Percentiles rank a stretch among this genome's conserved stretches.
Evolutionary conservation across 345 rosid species (phyloP).

Genomic region (Eucalyptus melliodora): DNA sequence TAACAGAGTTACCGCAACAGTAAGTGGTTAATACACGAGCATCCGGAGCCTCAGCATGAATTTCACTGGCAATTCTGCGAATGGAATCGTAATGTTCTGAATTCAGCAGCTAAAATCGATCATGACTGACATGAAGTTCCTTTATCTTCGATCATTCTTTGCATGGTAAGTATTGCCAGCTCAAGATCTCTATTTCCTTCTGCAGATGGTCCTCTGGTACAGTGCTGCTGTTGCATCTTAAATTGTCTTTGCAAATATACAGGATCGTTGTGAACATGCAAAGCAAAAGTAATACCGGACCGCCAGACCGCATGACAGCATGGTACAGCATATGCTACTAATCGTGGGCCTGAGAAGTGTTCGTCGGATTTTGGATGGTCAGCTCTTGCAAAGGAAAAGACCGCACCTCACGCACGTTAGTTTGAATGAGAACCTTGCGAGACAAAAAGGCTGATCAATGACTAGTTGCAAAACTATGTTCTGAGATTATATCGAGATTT

Average conservation of each 20-base stretch:
- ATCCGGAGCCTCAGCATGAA: too few species aligned
- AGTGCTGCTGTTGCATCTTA: slow-evolving; percentile 44
- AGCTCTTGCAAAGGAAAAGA: slow-evolving; percentile 25
- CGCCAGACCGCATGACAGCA: slow-evolving; percentile 25
- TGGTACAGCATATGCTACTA: slow-evolving; percentile 35
- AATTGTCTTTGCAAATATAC: not conserved
- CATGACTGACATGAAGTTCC: too few species aligned
- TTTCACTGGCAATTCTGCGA: too few species aligned
- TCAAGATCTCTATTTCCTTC: slow-evolving; percentile 72
- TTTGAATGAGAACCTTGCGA: not conserved
- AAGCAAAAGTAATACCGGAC: slow-evolving; percentile 23
- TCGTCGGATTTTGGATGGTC: slow-evolving; percentile 85
- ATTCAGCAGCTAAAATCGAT: too few species aligned
- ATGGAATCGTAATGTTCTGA: too few species aligned
- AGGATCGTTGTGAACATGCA: not conserved
- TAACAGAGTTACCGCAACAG: too few species aligned
- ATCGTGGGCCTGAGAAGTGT: slow-evolving; percentile 66
- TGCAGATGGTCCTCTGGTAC: slow-evolving; percentile 54
- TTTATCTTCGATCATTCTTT: too few species aligned
- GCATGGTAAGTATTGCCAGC: not conserved
- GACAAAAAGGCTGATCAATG: not conserved
- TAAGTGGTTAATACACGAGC: too few species aligned
- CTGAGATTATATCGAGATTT: not conserved
- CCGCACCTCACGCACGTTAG: not conserved
- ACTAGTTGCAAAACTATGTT: not conserved